A percentile compares a stretch with the other conserved stretches of the same genome.
Evolutionary conservation across 2,329 filamentous ascomycete species (phyloP).

Genomic region (Diaporthe sp.): DNA sequence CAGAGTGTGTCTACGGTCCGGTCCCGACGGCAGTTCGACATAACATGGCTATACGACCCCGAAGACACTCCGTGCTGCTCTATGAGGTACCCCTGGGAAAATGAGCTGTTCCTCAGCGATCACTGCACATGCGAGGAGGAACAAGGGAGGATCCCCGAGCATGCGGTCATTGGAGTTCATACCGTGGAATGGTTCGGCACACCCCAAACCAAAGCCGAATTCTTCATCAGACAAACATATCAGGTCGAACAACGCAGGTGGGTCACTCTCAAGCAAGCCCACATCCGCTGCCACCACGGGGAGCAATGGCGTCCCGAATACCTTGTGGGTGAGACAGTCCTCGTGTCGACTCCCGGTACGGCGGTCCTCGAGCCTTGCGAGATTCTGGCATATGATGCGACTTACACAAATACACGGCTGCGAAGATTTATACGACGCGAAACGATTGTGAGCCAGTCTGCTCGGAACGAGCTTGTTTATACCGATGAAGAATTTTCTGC

Average conservation of each 20-base stretch:
- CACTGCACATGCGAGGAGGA: slow-evolving; percentile 74
- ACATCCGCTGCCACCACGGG: slow-evolving; percentile 64
- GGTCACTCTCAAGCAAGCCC: slow-evolving; percentile 62
- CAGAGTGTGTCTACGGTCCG: slow-evolving; percentile 59
- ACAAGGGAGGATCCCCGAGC: slow-evolving; percentile 56
- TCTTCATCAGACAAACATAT: slow-evolving; percentile 80
- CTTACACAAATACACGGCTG: slow-evolving; percentile 52
- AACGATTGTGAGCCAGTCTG: slow-evolving; percentile 48
- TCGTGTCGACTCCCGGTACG: slow-evolving; percentile 50
- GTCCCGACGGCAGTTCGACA: slow-evolving; percentile 59
- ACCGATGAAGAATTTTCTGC: slow-evolving; percentile 57
- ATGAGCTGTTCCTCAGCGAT: slow-evolving; percentile 82
- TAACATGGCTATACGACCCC: slow-evolving; percentile 80
- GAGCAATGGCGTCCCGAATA: slow-evolving; percentile 46
- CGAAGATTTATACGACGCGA: slow-evolving; percentile 63
- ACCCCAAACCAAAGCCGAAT: slow-evolving; percentile 58
- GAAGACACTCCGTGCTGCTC: slow-evolving; percentile 76
- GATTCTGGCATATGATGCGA: slow-evolving; percentile 52
- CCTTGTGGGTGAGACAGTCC: slow-evolving; percentile 68
- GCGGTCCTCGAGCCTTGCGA: slow-evolving; percentile 69
- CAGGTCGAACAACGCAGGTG: slow-evolving; percentile 69
- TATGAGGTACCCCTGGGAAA: slow-evolving; percentile 74
- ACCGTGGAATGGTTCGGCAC: slow-evolving; percentile 66
- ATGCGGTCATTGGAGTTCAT: slow-evolving; percentile 68
- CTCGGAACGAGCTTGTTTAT: slow-evolving; percentile 70